Conservation (phyloP, 805 yeast genomes). For the Candida pseudoglaebosa region DNA sequence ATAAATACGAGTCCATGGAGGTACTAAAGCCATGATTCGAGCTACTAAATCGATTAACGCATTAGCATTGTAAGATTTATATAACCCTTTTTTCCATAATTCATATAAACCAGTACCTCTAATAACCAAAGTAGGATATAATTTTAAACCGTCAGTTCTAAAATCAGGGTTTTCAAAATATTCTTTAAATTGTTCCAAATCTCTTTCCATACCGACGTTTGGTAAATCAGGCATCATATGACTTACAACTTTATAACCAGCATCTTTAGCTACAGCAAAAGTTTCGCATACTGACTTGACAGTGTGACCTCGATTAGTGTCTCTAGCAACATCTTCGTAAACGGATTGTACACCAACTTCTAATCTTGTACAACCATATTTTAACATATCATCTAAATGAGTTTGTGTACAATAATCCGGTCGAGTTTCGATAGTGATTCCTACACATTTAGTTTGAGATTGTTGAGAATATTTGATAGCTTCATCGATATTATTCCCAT, state of each 20-base stretch:
- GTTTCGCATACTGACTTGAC: constrained; percentile 95
- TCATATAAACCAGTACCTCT: constrained; percentile 97
- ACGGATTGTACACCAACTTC: constrained; percentile 97
- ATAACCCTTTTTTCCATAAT: constrained; percentile 93
- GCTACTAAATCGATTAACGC: constrained; percentile 94
- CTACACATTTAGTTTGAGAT: constrained; percentile 94
- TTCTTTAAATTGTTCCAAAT: constrained; percentile 90
- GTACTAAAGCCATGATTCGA: constrained; percentile 90
- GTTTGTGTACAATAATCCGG: constrained; percentile 98
- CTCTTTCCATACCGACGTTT: constrained; percentile 98
- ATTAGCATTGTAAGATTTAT: constrained; percentile 91
- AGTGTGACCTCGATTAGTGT: constrained; percentile 96
- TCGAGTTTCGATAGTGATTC: constrained; percentile 96
- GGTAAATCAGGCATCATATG: constrained; percentile 99
- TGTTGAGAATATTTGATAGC: constrained; percentile 90
- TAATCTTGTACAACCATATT: constrained; percentile 93
- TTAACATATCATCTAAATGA: constrained; percentile 91
- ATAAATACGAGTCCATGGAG: constrained; percentile 99
- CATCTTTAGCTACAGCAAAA: constrained; percentile 92
- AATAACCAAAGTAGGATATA: constrained; percentile 93
- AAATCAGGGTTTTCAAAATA: constrained; percentile 96
- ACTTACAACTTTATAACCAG: constrained; percentile 95
- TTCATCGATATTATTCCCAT: constrained; percentile 83
- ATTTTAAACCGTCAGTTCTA: constrained; percentile 93
- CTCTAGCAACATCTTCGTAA: constrained; percentile 97